Percentiles rank a stretch among this genome's conserved stretches.
Conservation (phyloP, 805 yeast species). For the Clavispora vitiphila region DNA sequence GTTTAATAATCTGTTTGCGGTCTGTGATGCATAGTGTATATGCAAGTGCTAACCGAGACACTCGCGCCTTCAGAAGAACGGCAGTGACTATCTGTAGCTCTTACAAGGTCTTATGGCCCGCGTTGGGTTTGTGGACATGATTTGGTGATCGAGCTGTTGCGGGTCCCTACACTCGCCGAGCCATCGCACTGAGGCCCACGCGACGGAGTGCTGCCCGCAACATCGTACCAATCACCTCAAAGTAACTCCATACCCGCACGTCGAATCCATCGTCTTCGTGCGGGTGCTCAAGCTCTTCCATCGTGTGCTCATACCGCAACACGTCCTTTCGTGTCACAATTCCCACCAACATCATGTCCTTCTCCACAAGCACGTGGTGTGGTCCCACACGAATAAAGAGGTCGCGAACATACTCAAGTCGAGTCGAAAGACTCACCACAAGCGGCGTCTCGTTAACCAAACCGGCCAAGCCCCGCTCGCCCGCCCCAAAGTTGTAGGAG, state of each 20-base stretch:
- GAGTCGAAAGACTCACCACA: conserved; percentile 46
- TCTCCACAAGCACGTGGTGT: conserved; percentile 60
- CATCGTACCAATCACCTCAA: conserved; percentile 2
- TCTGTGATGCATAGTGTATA: too few relatives aligned
- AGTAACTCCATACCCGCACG: conserved; percentile 28
- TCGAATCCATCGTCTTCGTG: conserved; percentile 21
- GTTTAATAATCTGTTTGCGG: too few relatives aligned
- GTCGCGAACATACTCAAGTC: conserved; percentile 59
- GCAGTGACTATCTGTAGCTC: too few relatives aligned
- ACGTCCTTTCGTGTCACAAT: conserved; percentile 83
- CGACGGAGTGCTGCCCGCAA: neutral
- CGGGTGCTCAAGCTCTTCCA: conserved; percentile 21
- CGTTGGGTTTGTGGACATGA: too few relatives aligned
- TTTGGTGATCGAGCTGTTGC: too few relatives aligned
- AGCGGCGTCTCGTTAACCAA: conserved; percentile 56
- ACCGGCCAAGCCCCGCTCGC: conserved; percentile 17
- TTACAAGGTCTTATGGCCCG: too few relatives aligned
- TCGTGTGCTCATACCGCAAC: conserved; percentile 51
- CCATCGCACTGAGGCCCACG: conserved; percentile 2
- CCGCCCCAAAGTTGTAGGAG: neutral
- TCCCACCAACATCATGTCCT: conserved; percentile 61
- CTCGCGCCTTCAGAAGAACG: too few relatives aligned
- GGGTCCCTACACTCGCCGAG: neutral
- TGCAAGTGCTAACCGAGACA: too few relatives aligned
- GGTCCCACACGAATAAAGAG: conserved; percentile 81